Evolutionary conservation across 805 yeast genomes (phyloP).

Genomic region (Candida silvicultrix): DNA sequence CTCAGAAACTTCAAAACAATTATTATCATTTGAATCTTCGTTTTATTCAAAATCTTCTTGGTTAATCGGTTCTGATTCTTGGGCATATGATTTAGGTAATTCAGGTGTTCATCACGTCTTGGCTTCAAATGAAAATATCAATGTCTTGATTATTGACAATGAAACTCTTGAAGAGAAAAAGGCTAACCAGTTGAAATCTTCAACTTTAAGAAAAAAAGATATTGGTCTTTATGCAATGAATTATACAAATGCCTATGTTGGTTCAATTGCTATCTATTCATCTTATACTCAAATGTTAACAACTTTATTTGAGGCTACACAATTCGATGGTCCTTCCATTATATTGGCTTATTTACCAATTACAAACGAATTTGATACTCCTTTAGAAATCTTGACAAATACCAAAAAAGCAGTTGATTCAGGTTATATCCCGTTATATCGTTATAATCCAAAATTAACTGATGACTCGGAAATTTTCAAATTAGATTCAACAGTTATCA

Average conservation of each 20-base stretch:
- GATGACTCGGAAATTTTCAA: constrained; percentile 53
- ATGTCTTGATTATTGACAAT: constrained; percentile 81
- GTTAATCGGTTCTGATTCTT: constrained; percentile 91
- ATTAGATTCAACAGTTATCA: constrained; percentile 78
- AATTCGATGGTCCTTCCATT: constrained; percentile 84
- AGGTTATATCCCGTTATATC: constrained; percentile 95
- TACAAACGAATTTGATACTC: constrained; percentile 52
- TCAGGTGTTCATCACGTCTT: constrained; percentile 87
- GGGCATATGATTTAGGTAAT: constrained; percentile 90
- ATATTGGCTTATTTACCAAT: constrained; percentile 88
- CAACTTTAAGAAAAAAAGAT: constrained; percentile 66
- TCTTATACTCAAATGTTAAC: constrained; percentile 91
- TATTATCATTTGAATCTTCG: constrained; percentile 40
- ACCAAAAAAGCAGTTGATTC: constrained; percentile 86
- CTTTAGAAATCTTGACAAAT: constrained; percentile 72
- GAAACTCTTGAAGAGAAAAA: constrained; percentile 52
- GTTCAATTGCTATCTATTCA: constrained; percentile 89
- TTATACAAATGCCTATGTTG: constrained; percentile 83
- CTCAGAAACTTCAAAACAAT: constrained; percentile 34
- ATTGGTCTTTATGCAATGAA: constrained; percentile 94
- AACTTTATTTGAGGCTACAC: constrained; percentile 85
- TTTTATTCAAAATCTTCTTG: constrained; percentile 54
- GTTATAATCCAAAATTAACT: constrained; percentile 64
- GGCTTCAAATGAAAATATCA: constrained; percentile 68
- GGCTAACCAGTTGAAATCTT: constrained; percentile 26